phyloP scores from a whole-genome alignment of 2,329 filamentous ascomycete genomes.

The Fusarium oxysporum region DNA sequence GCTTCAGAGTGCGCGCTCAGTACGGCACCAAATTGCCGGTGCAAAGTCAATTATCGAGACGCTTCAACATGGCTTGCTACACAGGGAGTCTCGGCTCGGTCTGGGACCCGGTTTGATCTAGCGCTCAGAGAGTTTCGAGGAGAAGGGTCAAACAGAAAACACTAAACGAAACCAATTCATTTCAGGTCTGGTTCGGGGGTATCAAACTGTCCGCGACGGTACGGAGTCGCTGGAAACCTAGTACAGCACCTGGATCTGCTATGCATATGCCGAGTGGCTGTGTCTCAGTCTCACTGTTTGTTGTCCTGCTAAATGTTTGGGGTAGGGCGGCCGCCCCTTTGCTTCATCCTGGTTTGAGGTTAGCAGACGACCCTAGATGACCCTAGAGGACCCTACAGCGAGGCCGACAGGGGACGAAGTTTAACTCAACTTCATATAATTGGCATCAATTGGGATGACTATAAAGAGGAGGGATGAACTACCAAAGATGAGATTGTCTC shows the following conservation, averaged over 20 bases:
- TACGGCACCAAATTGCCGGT: conserved; percentile 17
- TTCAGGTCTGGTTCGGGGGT: conserved; percentile 8
- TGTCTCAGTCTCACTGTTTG: conserved; percentile 1
- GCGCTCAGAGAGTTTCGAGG: conserved; percentile 9
- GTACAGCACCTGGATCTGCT: neutral
- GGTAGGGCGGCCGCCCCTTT: conserved; percentile 25
- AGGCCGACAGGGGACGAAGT: neutral
- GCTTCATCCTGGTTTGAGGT: conserved; percentile 37
- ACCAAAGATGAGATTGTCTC: neutral
- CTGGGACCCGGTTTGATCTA: conserved; percentile 18
- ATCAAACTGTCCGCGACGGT: conserved; percentile 32
- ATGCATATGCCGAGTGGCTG: conserved; percentile 21
- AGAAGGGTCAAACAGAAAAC: conserved; percentile 11
- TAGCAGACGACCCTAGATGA: conserved; percentile 13
- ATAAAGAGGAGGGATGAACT: conserved; percentile 22
- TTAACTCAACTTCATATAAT: conserved; percentile 6
- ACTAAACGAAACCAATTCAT: conserved; percentile 4
- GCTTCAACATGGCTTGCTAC: conserved; percentile 3
- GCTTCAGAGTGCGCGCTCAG: neutral
- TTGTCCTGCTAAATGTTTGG: neutral
- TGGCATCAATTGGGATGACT: conserved; percentile 3
- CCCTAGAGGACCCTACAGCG: conserved; percentile 2
- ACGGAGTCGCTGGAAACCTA: neutral
- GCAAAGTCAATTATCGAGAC: neutral
- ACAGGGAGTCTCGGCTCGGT: conserved; percentile 19